Evolutionary conservation across 768 basidiomycete genomes (phyloP).

Genomic region (Naganishia vaughanmartiniae): DNA sequence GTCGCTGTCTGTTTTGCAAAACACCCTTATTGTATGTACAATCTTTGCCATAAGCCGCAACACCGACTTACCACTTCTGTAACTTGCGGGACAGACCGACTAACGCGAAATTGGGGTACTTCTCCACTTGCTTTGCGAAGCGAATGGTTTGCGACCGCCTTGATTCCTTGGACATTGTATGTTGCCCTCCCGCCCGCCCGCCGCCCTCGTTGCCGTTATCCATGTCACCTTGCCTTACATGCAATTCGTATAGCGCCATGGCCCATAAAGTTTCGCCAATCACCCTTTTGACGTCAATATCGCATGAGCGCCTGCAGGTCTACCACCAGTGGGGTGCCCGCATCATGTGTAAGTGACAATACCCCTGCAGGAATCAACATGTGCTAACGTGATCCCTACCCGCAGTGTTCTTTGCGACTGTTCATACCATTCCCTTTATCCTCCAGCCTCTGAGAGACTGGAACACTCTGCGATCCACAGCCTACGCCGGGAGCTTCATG

Average conservation of each 20-base stretch:
- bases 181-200: background rate
- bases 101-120: conserved; percentile 22
- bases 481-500: conserved; percentile 8
- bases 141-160: conserved; percentile 26
- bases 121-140: conserved; percentile 15
- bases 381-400: background rate
- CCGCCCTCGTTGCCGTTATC: no score
- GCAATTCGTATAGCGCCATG: background rate
- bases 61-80: background rate
- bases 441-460: conserved; percentile 1
- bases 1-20: conserved; percentile 24
- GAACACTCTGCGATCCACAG: conserved; percentile 15
- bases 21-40: conserved; percentile 11
- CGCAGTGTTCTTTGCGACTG: conserved; percentile 24
- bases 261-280: conserved; percentile 24
- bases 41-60: background rate
- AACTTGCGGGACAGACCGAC: background rate
- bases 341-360: conserved; percentile 11
- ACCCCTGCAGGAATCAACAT: background rate
- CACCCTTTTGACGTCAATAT: conserved; percentile 17
- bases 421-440: conserved; percentile 22
- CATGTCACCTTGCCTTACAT: background rate
- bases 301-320: conserved; percentile 21
- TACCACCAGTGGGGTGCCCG: conserved; percentile 27
- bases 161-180: conserved; percentile 27